phyloP scores from a whole-genome alignment of 2,329 filamentous ascomycete genomes.

The Zymoseptoria crescenta region DNA sequence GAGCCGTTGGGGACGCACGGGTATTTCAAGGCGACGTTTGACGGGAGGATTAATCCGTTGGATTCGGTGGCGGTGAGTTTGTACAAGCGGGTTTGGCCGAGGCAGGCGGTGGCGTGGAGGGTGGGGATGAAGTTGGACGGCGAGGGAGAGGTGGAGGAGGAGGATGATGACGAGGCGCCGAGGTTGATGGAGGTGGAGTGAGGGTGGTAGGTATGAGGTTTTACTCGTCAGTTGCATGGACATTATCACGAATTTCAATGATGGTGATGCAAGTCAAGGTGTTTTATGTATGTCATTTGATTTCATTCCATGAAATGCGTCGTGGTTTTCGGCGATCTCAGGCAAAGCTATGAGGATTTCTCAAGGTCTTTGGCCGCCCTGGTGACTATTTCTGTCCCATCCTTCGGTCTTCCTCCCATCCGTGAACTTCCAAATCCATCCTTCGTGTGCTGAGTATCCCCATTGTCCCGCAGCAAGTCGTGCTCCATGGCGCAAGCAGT shows the following conservation, averaged over 20 bases:
- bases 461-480: not conserved
- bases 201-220: not conserved
- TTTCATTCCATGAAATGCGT: not conserved
- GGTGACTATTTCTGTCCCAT: not conserved
- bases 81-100: constrained; percentile 53
- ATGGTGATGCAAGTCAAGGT: not conserved
- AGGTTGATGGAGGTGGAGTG: constrained; percentile 12
- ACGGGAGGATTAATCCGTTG: constrained; percentile 90
- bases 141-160: not conserved
- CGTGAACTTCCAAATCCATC: not conserved
- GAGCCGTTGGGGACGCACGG: constrained; percentile 92
- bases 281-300: not conserved
- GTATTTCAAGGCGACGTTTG: constrained; percentile 99
- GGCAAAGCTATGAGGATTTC: not conserved
- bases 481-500: not conserved
- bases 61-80: constrained; percentile 82
- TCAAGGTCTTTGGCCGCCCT: not conserved
- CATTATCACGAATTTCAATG: not conserved
- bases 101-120: constrained; percentile 31
- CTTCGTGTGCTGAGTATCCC: not conserved
- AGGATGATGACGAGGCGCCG: constrained; percentile 10
- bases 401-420: not conserved
- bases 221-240: not conserved
- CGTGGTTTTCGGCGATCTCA: not conserved
- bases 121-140: not conserved